Evolutionary conservation across 306 rosid species (phyloP), one percentile per base, ranked within the genome.

Genomic region (Canavalia ensiformis): DNA sequence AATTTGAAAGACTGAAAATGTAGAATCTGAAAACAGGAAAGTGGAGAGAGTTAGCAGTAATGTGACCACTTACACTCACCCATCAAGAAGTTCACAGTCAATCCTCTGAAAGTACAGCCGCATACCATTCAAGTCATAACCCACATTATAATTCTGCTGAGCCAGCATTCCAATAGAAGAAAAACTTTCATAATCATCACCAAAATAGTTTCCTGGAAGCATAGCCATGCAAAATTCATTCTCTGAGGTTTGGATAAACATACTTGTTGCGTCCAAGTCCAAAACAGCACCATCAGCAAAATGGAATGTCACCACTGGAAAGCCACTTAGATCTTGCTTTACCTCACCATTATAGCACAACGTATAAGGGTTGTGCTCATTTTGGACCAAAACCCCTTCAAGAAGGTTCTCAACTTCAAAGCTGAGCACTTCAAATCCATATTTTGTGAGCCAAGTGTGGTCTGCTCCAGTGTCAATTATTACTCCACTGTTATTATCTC

Each of bases 291-390:
- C 79, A 41, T 42, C 31, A 18, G 58, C 58, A 31, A 72, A 81
- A 73, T 81, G 84, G 13, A 81, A 73, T 52, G 68, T 72, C 65
- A 59, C 65, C 45, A 71, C 44, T 13, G 65, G 84, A 80, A 80
- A 71, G 6, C 65, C 34, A 60, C 62, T 35, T 0, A 69, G 76
- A 57, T 79, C 50, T 25, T 69, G 2, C 7, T 60, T 68, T 8
- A 56, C 70, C 29, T 68, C 74, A 39, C 76, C 70, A 57, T 0
- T 46, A 4, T 35, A 71, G 83, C 78, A 80, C 37, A 80, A 72
- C n/a, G 65, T 12, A 64, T 62, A 34, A 46, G 42, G 50, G 6
- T 68, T 68, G 35, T 31, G 29, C 35, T 18, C 37, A 11, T 41
- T 66, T 72, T 34, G 46, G 2, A 10, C 67, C 67, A 72, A 12